Evolutionary conservation across 2,329 filamentous ascomycete genomes (phyloP).

Genomic region (Arthroderma sp.): DNA sequence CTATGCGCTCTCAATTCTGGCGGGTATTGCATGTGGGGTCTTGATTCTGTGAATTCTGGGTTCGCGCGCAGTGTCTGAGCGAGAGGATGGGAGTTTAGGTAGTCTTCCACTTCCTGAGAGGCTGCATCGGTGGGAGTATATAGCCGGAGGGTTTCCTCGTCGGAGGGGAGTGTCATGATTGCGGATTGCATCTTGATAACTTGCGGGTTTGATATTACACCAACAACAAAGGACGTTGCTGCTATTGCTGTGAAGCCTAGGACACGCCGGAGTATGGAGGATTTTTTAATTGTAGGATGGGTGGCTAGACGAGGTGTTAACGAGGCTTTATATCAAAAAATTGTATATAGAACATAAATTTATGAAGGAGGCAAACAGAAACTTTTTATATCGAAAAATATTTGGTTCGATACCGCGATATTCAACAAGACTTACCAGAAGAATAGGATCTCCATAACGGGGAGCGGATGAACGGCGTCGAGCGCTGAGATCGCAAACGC

Average conservation of each 20-base stretch:
- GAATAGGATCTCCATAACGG: slow-evolving; percentile 4
- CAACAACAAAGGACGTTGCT: slow-evolving; percentile 20
- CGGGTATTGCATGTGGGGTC: slow-evolving; percentile 81
- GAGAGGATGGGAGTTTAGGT: slow-evolving; percentile 65
- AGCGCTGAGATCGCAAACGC: neutral
- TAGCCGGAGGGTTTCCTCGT: slow-evolving; percentile 58
- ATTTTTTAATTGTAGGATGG: slow-evolving; percentile 11
- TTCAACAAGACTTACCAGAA: slow-evolving; percentile 1
- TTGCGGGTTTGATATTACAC: slow-evolving; percentile 17
- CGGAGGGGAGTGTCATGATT: slow-evolving; percentile 38
- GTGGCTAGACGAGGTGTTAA: neutral
- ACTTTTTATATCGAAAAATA: neutral
- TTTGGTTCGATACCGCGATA: neutral
- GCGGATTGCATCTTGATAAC: slow-evolving; percentile 20
- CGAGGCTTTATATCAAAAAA: neutral
- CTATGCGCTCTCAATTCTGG: slow-evolving; percentile 54
- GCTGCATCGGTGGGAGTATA: slow-evolving; percentile 46
- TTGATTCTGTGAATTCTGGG: slow-evolving; percentile 56
- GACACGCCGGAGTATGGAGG: slow-evolving; percentile 22
- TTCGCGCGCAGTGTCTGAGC: slow-evolving; percentile 53
- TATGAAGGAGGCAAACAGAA: neutral
- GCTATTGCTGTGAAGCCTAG: slow-evolving; percentile 26
- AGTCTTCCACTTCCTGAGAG: slow-evolving; percentile 50
- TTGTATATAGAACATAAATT: neutral
- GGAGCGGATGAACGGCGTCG: slow-evolving; percentile 1